Evolutionary conservation across 345 rosid species (phyloP).

Genomic region (Balakata baccata): DNA sequence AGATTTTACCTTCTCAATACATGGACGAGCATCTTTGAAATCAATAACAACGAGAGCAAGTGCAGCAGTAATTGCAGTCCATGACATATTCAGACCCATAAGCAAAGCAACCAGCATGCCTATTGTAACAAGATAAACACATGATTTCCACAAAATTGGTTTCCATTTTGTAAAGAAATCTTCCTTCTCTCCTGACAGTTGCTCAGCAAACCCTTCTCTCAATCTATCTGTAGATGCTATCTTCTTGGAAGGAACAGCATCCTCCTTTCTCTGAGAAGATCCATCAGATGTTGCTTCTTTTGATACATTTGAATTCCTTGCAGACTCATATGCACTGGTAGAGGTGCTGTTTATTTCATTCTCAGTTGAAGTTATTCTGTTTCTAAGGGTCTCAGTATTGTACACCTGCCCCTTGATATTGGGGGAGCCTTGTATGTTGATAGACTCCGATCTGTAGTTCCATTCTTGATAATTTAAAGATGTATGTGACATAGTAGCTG

Average conservation of each 20-base stretch:
- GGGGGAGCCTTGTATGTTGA: constrained; percentile 25
- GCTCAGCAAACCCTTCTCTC: constrained; percentile 7
- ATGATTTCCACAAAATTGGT: constrained; percentile 49
- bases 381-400: constrained; percentile 43
- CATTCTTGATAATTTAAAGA: constrained; percentile 45
- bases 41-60: too few relatives aligned
- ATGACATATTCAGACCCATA: constrained; percentile 78
- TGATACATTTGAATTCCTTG: constrained; percentile 42
- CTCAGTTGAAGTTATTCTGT: constrained; percentile 36
- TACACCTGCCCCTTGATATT: constrained; percentile 5
- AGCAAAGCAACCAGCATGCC: constrained; percentile 71
- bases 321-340: constrained; percentile 21
- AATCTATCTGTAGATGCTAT: constrained; percentile 14
- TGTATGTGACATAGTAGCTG: constrained; percentile 63
- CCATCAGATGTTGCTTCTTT: constrained; percentile 32
- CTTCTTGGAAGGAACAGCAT: constrained; percentile 23
- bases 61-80: constrained; percentile 85
- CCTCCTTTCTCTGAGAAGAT: constrained; percentile 23
- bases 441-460: constrained; percentile 38
- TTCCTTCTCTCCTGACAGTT: constrained; percentile 25
- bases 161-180: constrained; percentile 39
- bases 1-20: too few relatives aligned
- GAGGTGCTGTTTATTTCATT: constrained; percentile 35
- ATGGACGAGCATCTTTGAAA: too few relatives aligned
- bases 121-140: constrained; percentile 58